A percentile compares a stretch with the other conserved stretches of the same genome.
These are phyloP conservation scores for Naematelia encephala DNA, from an alignment of 768 basidiomycete genomes.

Conservation along the genomic window DNA sequence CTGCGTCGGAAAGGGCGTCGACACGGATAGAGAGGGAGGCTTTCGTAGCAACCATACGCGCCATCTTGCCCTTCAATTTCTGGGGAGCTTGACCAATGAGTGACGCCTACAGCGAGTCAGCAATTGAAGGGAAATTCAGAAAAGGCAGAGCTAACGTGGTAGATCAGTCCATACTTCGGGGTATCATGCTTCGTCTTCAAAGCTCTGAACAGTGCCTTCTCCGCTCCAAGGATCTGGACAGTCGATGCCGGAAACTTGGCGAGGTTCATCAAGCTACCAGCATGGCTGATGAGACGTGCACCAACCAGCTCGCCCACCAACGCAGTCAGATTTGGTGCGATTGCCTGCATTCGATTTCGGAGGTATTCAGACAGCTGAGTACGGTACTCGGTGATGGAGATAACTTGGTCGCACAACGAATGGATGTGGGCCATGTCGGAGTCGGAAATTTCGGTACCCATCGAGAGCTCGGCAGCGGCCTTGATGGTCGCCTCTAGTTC, in stretches of 20 bases:
- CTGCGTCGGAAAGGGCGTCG: conserved; percentile 88
- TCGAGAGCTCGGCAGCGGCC: conserved; percentile 93
- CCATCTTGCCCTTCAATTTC: conserved; percentile 99
- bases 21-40: conserved; percentile 95
- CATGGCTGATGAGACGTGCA: conserved; percentile 65
- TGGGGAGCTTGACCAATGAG: conserved; percentile 95
- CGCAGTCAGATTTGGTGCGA: conserved; percentile 92
- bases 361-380: conserved; percentile 94
- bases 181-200: conserved; percentile 57
- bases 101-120: conserved; percentile 62
- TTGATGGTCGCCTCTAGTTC: conserved; percentile 93
- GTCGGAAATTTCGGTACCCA: conserved; percentile 99
- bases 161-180: conserved; percentile 95
- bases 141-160: conserved; percentile 64
- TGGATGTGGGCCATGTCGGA: conserved; percentile 95
- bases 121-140: conserved; percentile 7
- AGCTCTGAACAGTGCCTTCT: conserved; percentile 56
- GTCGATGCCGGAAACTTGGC: conserved; percentile 57
- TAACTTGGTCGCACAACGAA: conserved; percentile 95
- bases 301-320: conserved; percentile 75
- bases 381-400: conserved; percentile 91
- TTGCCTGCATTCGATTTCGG: conserved; percentile 94
- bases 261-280: conserved; percentile 54
- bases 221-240: conserved; percentile 56
- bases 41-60: conserved; percentile 99